Base-by-base conservation (phyloP, 2,329 filamentous ascomycete genomes). In the Acephala macrosclerotiorum region DNA sequence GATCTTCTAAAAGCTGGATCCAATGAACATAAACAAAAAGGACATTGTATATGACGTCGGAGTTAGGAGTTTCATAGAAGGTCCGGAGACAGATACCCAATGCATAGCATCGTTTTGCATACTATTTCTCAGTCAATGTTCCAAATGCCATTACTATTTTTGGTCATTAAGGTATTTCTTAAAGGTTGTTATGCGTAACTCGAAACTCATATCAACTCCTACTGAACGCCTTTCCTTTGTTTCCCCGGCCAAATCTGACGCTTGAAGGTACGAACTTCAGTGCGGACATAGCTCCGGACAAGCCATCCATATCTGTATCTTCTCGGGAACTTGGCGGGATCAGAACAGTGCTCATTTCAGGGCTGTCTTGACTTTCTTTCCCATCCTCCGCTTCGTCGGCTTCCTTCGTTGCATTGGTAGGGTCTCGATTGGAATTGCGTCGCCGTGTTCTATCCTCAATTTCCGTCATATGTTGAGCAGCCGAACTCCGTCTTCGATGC, bases 261-360 rank as follows among this genome's bases (percentile, higher is more conserved):
- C 86, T 90, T 22, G 83, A 82, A 20, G 91, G 91, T 6, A 94
- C 83, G 73, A 94, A 92, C 60, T 87, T 87, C 66, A 94, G 79
- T 3, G 89, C 82, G 0, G 90, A 91, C 89, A 94, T 91, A 63
- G 89, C 87, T 8, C 84, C 84, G 1, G 87, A 80, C 4, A 94
- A 80, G 61, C 85, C 84, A 53, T 89, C 86, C 84, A 92, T 89
- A 66, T 73, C 70, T 18, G 64, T 58, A 58, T 74, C 67, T 60
- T 68, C 56, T 70, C 66, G 33, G 65, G 57, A 49, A 38, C 49
- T 60, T 40, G 68, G 63, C 67, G 71, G 40, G 36, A 57, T 51
- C 68, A 64, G 26, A 64, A 66, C 49, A 59, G 63, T 53, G 57
- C 51, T 53, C 75, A 76, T 62, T 78, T 81, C 49, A n/a, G 22